These are phyloP conservation scores for Medicago lupulina DNA, from an alignment of 306 rosid species.

Conservation along the genomic window DNA sequence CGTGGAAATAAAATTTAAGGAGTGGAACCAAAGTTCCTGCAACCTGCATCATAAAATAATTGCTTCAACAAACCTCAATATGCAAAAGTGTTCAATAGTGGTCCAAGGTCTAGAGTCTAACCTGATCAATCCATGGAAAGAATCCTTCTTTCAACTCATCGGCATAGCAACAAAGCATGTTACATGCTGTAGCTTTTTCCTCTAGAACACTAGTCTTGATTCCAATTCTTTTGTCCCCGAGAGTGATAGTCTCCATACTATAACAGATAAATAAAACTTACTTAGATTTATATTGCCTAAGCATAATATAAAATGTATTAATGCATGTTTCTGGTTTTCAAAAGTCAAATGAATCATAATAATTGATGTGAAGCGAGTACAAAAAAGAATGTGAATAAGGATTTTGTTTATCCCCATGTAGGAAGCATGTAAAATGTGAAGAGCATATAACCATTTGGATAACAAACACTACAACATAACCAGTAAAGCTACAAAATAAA, in stretches of 20 bases:
- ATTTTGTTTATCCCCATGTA: background rate
- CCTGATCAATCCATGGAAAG: conserved; percentile 99
- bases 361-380: background rate
- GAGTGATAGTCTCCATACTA: conserved; percentile 98
- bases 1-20: conserved; percentile 94
- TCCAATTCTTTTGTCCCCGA: conserved; percentile 97
- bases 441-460: background rate
- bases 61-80: background rate
- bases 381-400: background rate
- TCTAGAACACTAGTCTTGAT: conserved; percentile 97
- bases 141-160: conserved; percentile 99
- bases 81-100: background rate
- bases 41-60: conserved; percentile 60
- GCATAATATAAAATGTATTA: conserved; percentile 4
- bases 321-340: conserved; percentile 26
- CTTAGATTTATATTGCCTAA: conserved; percentile 12
- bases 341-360: conserved; percentile 6
- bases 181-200: conserved; percentile 99
- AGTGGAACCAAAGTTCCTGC: conserved; percentile 96
- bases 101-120: conserved; percentile 33
- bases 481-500: conserved; percentile 12
- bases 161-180: conserved; percentile 99
- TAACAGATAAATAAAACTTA: conserved; percentile 40
- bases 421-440: background rate
- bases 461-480: background rate